Evolutionary conservation across 257 asterid species (phyloP), one percentile per base, ranked within the genome.

Genomic region (Salvia hispanica): DNA sequence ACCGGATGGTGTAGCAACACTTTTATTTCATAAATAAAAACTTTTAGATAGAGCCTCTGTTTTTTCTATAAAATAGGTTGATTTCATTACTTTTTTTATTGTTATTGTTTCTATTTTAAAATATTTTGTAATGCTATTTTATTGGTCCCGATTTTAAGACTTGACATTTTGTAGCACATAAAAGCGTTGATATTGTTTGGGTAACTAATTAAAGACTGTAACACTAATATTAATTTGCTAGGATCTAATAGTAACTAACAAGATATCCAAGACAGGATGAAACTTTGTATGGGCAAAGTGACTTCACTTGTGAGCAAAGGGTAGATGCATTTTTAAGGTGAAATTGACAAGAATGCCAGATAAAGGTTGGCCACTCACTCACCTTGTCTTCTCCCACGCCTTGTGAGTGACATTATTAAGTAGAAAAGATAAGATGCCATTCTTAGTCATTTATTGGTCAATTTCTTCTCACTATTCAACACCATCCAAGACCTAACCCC

Each of bases 251-350:
- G 15, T 10, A 25, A 54, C 59, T 25, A 54, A 10, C 58, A 52
- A 5, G 58, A 5, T 34, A 63, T 25, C 31, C 31, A 25, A 25
- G 31, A 25, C 31, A 25, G 2, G 31, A 25, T 25, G 31, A 56
- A 37, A 60, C 51, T 39, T 28, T 76, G 50, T 72, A 58, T 63
- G 73, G 67, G 54, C 76, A 70, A 46, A 77, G 79, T 79, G 76
- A 80, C 85, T 77, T 82, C 79, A 66, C 80, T 82, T 80, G 85
- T 75, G 85, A 80, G 85, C 77, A 77, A 84, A 84, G 85, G 43
- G 75, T 80, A 57, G 7, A 25, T 37, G 28, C 59, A 62, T 62
- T 75, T 80, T 69, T 76, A 82, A 67, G 80, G 76, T 76, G 67
- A 74, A 79, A 72, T 80, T 77, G 88, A 82, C 85, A 75, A 78